Conservation (phyloP, 768 basidiomycete species). For the Porpolomopsis calyptriformis region DNA sequence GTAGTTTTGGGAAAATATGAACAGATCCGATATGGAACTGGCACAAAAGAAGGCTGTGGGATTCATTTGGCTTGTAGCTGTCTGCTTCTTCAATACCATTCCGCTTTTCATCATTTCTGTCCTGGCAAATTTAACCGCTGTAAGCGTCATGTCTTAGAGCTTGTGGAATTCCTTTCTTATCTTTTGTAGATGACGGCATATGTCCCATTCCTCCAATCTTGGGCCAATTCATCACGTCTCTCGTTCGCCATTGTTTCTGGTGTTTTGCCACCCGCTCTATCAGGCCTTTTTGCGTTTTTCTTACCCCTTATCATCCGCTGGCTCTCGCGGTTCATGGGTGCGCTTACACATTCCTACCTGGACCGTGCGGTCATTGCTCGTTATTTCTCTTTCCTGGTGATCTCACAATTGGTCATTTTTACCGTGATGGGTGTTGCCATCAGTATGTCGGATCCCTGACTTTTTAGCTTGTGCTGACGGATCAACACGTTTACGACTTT, state of each 20-base stretch:
- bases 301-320: slow-evolving; percentile 87
- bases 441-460: slow-evolving; percentile 37
- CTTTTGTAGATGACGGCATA: slow-evolving; percentile 46
- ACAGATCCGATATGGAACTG: slow-evolving; percentile 55
- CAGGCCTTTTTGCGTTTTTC: slow-evolving; percentile 81
- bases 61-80: slow-evolving; percentile 61
- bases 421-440: slow-evolving; percentile 85
- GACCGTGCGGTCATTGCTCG: slow-evolving; percentile 88
- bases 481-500: neutral
- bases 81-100: slow-evolving; percentile 93
- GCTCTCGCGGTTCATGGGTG: slow-evolving; percentile 64
- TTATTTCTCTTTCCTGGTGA: slow-evolving; percentile 89
- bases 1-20: slow-evolving; percentile 88
- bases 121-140: slow-evolving; percentile 80
- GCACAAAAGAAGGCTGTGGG: slow-evolving; percentile 61
- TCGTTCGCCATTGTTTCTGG: slow-evolving; percentile 84
- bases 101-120: slow-evolving; percentile 86
- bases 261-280: slow-evolving; percentile 84
- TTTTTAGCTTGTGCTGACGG: neutral
- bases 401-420: slow-evolving; percentile 91
- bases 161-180: slow-evolving; percentile 6
- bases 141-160: slow-evolving; percentile 25
- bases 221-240: slow-evolving; percentile 50
- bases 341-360: slow-evolving; percentile 62
- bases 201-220: slow-evolving; percentile 64